Evolutionary conservation across 352 stramenopile species (phyloP).

Genomic region (Globisporangium takayamanum): DNA sequence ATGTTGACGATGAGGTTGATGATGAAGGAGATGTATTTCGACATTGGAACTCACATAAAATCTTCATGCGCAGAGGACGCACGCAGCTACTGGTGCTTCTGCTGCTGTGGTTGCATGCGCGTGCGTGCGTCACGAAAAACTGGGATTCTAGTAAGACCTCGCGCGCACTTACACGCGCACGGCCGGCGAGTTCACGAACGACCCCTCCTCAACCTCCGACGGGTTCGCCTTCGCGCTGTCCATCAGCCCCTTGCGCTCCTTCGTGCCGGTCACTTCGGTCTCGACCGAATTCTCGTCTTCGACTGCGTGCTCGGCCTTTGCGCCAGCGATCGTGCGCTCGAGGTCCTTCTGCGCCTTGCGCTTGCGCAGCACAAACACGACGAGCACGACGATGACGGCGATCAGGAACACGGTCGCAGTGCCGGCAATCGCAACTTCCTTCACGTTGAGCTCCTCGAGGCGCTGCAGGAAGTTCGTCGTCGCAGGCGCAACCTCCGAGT

Average conservation of each 20-base stretch:
- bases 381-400: slow-evolving; percentile 54
- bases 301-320: slow-evolving; percentile 71
- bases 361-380: slow-evolving; percentile 70
- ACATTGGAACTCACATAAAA: slow-evolving; percentile 34
- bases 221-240: slow-evolving; percentile 63
- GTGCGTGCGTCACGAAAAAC: slow-evolving; percentile 11
- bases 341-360: slow-evolving; percentile 74
- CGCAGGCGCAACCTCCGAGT: slow-evolving; percentile 28
- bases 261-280: slow-evolving; percentile 45
- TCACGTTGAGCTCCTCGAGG: slow-evolving; percentile 51
- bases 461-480: slow-evolving; percentile 63
- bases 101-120: slow-evolving; percentile 10
- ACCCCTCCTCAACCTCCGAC: slow-evolving; percentile 59
- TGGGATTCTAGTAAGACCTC: slow-evolving; percentile 9
- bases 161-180: slow-evolving; percentile 52
- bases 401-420: slow-evolving; percentile 55
- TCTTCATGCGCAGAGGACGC: slow-evolving; percentile 19
- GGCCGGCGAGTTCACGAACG: slow-evolving; percentile 80
- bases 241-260: slow-evolving; percentile 67
- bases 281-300: slow-evolving; percentile 56
- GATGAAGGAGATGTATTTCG: slow-evolving; percentile 16
- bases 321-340: slow-evolving; percentile 73
- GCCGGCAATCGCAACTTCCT: slow-evolving; percentile 65
- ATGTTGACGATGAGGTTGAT: too few relatives aligned
- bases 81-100: not conserved